phyloP scores from a whole-genome alignment of 2,329 filamentous ascomycete genomes.

The Clonostachys rosea region DNA sequence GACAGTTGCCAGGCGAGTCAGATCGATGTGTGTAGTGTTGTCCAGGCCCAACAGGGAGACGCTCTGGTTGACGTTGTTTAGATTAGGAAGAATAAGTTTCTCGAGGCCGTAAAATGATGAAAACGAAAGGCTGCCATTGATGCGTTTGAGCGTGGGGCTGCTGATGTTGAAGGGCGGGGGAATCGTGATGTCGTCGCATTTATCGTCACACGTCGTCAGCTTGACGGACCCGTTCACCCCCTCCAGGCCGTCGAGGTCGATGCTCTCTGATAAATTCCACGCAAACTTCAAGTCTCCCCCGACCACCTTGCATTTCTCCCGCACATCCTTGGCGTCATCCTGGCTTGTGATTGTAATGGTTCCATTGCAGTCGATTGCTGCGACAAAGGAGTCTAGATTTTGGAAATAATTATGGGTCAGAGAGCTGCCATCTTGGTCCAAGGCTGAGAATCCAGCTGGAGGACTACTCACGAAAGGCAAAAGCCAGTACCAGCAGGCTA shows the following conservation, averaged over 20 bases:
- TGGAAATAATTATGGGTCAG: too few relatives aligned
- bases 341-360: background rate
- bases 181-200: background rate
- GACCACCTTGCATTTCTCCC: background rate
- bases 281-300: background rate
- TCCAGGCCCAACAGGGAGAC: background rate
- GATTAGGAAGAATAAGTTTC: background rate
- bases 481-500: too few relatives aligned
- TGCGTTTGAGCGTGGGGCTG: background rate
- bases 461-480: too few relatives aligned
- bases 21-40: background rate
- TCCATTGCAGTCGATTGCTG: background rate
- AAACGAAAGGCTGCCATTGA: background rate
- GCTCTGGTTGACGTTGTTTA: background rate
- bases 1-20: background rate
- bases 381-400: too few relatives aligned
- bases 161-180: background rate
- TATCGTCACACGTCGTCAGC: background rate
- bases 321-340: background rate
- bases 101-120: background rate
- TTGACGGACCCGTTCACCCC: background rate
- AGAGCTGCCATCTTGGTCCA: too few relatives aligned
- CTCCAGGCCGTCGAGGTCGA: conserved; percentile 1
- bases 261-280: background rate
- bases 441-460: too few relatives aligned